Conservation (phyloP, 768 basidiomycete genomes). For the Serendipita indica region DNA sequence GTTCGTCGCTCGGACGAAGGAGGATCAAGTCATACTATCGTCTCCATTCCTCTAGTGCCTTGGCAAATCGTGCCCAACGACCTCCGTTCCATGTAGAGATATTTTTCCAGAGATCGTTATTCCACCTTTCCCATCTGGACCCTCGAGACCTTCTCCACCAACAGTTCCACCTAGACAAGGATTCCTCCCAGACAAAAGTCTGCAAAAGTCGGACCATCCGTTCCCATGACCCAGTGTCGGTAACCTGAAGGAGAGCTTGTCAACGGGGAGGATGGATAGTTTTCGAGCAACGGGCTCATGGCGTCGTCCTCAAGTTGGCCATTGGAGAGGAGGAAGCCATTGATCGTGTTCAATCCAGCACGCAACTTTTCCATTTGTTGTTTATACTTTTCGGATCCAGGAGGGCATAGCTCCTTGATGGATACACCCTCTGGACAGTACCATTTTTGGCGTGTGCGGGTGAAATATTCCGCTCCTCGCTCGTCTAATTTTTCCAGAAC, state of each 20-base stretch:
- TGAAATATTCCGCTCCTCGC: neutral
- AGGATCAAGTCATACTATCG: no score
- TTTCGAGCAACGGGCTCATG: no score
- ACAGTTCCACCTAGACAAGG: neutral
- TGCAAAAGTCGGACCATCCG: neutral
- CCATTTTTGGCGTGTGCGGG: slow-evolving; percentile 3
- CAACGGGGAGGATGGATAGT: no score
- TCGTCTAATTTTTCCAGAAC: neutral
- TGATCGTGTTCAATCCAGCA: neutral
- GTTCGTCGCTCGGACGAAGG: no score
- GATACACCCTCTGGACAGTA: no score
- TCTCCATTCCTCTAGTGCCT: no score
- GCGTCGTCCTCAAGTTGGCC: neutral
- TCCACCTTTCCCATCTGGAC: no score
- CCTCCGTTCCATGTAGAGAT: neutral
- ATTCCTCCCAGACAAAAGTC: neutral
- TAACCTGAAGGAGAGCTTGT: no score
- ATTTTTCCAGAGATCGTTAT: neutral
- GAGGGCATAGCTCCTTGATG: no score
- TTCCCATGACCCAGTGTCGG: neutral
- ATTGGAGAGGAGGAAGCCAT: neutral
- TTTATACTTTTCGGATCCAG: neutral
- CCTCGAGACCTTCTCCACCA: no score
- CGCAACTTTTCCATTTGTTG: neutral
- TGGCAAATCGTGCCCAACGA: no score